A percentile compares a stretch with the other conserved stretches of the same genome.
Conservation (phyloP, 345 rosid genomes). For the Fremontodendron californicum region DNA sequence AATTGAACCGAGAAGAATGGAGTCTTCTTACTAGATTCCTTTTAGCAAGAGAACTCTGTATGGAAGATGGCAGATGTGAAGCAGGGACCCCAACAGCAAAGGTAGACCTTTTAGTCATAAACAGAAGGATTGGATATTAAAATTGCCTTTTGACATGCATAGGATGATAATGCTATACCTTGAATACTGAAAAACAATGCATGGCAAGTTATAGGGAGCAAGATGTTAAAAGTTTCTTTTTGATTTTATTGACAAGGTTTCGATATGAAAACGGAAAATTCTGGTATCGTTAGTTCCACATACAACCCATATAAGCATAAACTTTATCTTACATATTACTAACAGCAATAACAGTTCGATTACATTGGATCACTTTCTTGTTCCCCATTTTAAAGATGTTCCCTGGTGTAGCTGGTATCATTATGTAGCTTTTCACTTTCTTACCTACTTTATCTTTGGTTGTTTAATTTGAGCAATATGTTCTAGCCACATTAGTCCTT, state of each 20-base stretch:
- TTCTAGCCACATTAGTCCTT: not conserved
- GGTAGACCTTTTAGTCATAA: constrained; percentile 78
- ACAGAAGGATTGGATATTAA: constrained; percentile 72
- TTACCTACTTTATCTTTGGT: not conserved
- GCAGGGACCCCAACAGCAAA: constrained; percentile 67
- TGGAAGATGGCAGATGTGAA: constrained; percentile 85
- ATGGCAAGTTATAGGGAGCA: not conserved
- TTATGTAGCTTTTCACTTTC: not conserved
- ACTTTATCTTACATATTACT: not conserved
- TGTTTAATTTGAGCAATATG: not conserved
- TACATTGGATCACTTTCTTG: not conserved
- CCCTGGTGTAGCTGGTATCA: not conserved
- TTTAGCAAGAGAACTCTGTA: constrained; percentile 54
- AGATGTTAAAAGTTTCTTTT: not conserved
- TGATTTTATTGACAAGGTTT: not conserved
- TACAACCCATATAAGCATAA: not conserved
- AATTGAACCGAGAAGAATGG: constrained; percentile 39
- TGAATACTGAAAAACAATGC: constrained; percentile 31
- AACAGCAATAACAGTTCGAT: not conserved
- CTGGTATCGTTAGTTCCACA: not conserved
- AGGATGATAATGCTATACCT: constrained; percentile 56
- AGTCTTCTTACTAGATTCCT: constrained; percentile 58
- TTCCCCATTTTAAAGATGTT: not conserved
- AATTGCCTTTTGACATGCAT: constrained; percentile 47
- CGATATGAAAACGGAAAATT: not conserved